Evolutionary conservation across 768 basidiomycete genomes (phyloP), one percentile per base, ranked within the genome.

Genomic region (Mycena filopes): DNA sequence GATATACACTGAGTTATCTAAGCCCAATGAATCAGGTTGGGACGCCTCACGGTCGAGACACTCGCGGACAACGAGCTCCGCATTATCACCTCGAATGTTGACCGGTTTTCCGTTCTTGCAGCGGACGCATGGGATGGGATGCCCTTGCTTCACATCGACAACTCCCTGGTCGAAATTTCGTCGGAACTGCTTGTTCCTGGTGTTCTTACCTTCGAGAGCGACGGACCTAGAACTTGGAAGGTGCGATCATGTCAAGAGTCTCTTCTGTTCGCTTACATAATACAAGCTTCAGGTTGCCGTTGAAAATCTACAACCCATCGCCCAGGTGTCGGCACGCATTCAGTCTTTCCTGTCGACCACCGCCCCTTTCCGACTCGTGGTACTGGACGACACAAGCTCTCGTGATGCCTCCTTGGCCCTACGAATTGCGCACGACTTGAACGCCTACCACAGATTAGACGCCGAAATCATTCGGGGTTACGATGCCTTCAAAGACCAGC

Each of bases 401-500:
- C 71, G 73, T n/a, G 82, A 83, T 31, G 71, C 85, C 11, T 86
- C 85, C 0, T 75, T 88, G 3, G 94, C 92, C 3, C 73, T 83
- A 13, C 83, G 94, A 15, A 77, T 96, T 25, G 87, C 90, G 3
- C 87, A 94, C 72, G 85, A 87, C 65, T 78, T 95, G 20, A 77
- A 86, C 33, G 71, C 86, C 0, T 94, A 90, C 75, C 90, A 93
- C 72, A 83, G 86, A 62, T 74, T 96, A 23, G 93, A 95, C 65
- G 74, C 86, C 0, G 83, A 87, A 50, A 87, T 96, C 46, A 69
- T 88, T 53, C 67, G 73, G 36, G 83, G 83, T 66, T 59, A 73
- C 4, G 82, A 84, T 66, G 83, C 80, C 12, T 65, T 67, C 26
- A 46, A 40, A 40, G 48, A 61, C 26, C 65, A 51, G 61, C 67